Evolutionary conservation across 805 yeast genomes (phyloP), one percentile per base, ranked within the genome.

Genomic region (Yamadazyma scolyti): DNA sequence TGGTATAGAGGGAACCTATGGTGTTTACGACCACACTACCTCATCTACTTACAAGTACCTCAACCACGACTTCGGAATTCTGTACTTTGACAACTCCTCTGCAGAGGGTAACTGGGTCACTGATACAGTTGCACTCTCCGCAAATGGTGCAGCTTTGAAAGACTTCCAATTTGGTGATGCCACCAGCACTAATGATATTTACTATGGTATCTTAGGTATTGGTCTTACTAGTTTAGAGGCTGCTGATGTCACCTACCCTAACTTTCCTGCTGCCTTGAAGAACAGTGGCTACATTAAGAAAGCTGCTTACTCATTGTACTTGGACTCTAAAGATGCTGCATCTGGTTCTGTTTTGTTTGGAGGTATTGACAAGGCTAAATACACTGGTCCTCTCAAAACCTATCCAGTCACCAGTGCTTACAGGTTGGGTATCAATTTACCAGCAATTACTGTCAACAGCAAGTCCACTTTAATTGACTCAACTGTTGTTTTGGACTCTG

Each of bases 361-460:
- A 5, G 66, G 58, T 25, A 44, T 57, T 29, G 61, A 56, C 39
- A 27, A 43, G 8, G 44, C 40, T 24, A 54, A 54, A 39, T 56
- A 48, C 39, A 26, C 8, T 20, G 36, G 36, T 15, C 9, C 10
- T 8, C 20, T 19, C 9, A 36, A 34, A 5, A 31, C 37, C 12
- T 44, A 52, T 56, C 49, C 62, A 15, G 22, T 52, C 17, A 31
- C 29, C 7, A 13, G 29, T 24, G 9, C 2, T 8, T 56, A 66
- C 19, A 58, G 71, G 29, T 48, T 75, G 20, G 69, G 71, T 23
- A 49, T 75, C 27, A 68, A 74, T 2, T 47, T 75, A n/a, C 61
- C 61, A 36, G 54, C 63, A 5, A n/a, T 73, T 3, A 21, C 36
- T 11, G 28, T 49, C 30, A 35, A 39, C 31, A 44, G 45, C n/a